A percentile compares a stretch with the other conserved stretches of the same genome.
Evolutionary conservation across 306 rosid genomes (phyloP).

Genomic region (Sicyos baderoa): DNA sequence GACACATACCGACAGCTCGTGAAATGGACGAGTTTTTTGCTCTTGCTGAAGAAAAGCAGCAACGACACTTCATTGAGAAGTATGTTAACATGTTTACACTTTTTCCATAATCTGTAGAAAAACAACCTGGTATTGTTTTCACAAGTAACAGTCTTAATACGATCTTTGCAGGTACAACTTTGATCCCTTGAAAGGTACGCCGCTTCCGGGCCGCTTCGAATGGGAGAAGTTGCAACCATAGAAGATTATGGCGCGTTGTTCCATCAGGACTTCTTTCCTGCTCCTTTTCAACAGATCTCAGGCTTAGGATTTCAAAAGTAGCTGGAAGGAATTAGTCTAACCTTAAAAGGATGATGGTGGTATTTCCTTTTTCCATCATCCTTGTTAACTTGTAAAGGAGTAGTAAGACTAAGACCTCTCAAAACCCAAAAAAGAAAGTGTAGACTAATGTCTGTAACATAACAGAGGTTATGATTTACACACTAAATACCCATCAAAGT

Average conservation of each 20-base stretch:
- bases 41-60: slow-evolving; percentile 60
- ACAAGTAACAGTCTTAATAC: slow-evolving; percentile 9
- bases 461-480: slow-evolving; percentile 36
- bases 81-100: slow-evolving; percentile 24
- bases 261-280: slow-evolving; percentile 40
- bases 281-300: slow-evolving; percentile 29
- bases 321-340: slow-evolving; percentile 61
- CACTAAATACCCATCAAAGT: slow-evolving; percentile 55
- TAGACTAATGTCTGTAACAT: neutral
- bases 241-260: slow-evolving; percentile 29
- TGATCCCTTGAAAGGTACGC: slow-evolving; percentile 73
- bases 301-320: slow-evolving; percentile 30
- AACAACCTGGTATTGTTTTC: neutral
- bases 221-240: slow-evolving; percentile 68
- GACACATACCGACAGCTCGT: slow-evolving; percentile 59
- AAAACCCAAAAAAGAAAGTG: slow-evolving; percentile 19
- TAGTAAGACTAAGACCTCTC: slow-evolving; percentile 51
- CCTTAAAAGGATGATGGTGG: slow-evolving; percentile 61
- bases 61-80: slow-evolving; percentile 66
- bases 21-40: slow-evolving; percentile 87
- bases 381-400: slow-evolving; percentile 86
- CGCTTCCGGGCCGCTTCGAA: slow-evolving; percentile 71
- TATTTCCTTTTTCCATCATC: slow-evolving; percentile 78
- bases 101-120: neutral
- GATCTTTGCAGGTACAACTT: slow-evolving; percentile 78